These are phyloP conservation scores for Kurtzmaniella natalensis DNA, from an alignment of 1,139 yeast species.

Conservation along the genomic window DNA sequence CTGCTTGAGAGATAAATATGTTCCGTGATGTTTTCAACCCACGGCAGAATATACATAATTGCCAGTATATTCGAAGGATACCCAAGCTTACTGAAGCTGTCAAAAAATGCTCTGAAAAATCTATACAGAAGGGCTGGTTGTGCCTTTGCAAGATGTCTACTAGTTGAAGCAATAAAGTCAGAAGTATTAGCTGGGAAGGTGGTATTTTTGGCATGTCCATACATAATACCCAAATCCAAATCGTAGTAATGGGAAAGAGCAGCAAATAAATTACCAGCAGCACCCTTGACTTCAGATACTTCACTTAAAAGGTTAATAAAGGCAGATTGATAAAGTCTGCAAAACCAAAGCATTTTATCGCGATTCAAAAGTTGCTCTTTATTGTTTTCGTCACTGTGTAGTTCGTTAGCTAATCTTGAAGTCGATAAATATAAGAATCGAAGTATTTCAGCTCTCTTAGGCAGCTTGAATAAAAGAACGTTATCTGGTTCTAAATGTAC, in stretches of 20 bases:
- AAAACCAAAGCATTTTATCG: slow-evolving; percentile 33
- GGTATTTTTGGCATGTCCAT: slow-evolving; percentile 55
- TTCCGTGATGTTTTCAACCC: slow-evolving; percentile 69
- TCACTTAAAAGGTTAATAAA: slow-evolving; percentile 64
- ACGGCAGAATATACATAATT: slow-evolving; percentile 61
- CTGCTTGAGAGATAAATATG: slow-evolving; percentile 52
- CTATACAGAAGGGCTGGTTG: slow-evolving; percentile 62
- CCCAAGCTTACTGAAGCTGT: slow-evolving; percentile 46
- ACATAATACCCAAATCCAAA: slow-evolving; percentile 56
- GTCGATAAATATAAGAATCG: slow-evolving; percentile 66
- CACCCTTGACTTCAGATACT: slow-evolving; percentile 54
- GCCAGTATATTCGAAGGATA: slow-evolving; percentile 32
- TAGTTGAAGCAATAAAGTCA: slow-evolving; percentile 57
- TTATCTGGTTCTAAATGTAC: slow-evolving; percentile 44
- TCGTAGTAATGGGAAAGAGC: slow-evolving; percentile 59
- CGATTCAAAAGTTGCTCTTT: background rate
- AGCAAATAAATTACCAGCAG: slow-evolving; percentile 63
- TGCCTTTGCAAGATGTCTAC: slow-evolving; percentile 51
- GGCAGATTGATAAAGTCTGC: slow-evolving; percentile 59
- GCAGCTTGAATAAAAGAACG: slow-evolving; percentile 50
- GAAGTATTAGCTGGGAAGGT: slow-evolving; percentile 73
- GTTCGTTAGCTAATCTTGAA: slow-evolving; percentile 37
- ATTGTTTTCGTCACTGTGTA: slow-evolving; percentile 16
- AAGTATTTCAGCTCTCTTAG: slow-evolving; percentile 64
- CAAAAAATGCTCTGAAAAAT: slow-evolving; percentile 58